These are phyloP conservation scores for Stachybotrys echinatus DNA, from an alignment of 2,329 filamentous ascomycete genomes.

Conservation along the genomic window DNA sequence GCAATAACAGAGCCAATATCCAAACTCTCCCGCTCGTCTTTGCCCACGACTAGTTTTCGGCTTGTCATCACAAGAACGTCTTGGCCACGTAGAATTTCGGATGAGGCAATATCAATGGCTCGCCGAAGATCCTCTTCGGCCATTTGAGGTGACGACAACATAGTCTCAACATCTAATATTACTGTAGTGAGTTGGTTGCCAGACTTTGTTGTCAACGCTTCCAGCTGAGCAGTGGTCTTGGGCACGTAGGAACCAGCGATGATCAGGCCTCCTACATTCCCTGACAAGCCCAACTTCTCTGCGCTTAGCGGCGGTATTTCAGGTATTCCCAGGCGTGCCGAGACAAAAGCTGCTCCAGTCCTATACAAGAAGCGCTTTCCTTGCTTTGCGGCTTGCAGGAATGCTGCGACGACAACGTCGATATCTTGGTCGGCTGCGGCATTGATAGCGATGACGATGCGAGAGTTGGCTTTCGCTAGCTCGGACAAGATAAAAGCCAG, in stretches of 20 bases:
- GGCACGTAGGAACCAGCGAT: constrained; percentile 54
- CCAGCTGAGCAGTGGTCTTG: constrained; percentile 52
- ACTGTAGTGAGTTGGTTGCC: constrained; percentile 37
- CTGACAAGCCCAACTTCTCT: constrained; percentile 30
- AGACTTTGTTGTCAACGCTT: constrained; percentile 31
- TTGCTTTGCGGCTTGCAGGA: constrained; percentile 29
- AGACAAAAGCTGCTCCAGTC: constrained; percentile 36
- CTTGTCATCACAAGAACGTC: constrained; percentile 58
- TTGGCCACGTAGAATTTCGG: constrained; percentile 34
- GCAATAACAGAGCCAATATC: constrained; percentile 51
- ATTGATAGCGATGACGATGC: constrained; percentile 42
- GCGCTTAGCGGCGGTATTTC: constrained; percentile 46
- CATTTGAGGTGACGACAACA: constrained; percentile 32
- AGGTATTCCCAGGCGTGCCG: constrained; percentile 44
- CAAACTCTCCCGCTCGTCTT: constrained; percentile 43
- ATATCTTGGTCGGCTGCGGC: constrained; percentile 49
- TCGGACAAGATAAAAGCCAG: constrained; percentile 28
- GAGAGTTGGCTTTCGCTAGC: constrained; percentile 21
- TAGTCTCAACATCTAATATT: constrained; percentile 40
- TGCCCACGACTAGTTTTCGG: constrained; percentile 39
- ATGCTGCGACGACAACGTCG: constrained; percentile 46
- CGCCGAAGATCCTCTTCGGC: constrained; percentile 23
- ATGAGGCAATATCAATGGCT: constrained; percentile 26
- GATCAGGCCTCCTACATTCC: constrained; percentile 41
- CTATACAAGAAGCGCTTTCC: constrained; percentile 31